Evolutionary conservation across 345 rosid species (phyloP).

Genomic region (Gossypium thurberi): DNA sequence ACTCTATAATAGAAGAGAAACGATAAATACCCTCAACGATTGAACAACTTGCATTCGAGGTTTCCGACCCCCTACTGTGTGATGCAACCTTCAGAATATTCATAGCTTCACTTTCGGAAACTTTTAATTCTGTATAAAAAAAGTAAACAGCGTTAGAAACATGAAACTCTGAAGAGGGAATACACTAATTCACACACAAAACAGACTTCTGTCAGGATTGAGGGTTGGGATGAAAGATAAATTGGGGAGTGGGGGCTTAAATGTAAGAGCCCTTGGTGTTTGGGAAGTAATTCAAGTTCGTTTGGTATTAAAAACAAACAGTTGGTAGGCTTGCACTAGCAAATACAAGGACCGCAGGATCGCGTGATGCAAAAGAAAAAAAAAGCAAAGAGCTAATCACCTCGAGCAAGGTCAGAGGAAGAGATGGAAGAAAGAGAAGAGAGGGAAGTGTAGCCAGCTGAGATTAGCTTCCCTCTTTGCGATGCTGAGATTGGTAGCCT

Average conservation of each 20-base stretch:
- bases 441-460: slow-evolving; percentile 57
- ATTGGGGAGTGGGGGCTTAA: not conserved
- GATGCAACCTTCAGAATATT: slow-evolving; percentile 47
- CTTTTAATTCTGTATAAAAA: slow-evolving; percentile 34
- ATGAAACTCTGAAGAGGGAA: not conserved
- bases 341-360: not conserved
- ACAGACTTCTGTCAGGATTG: not conserved
- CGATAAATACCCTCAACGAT: slow-evolving; percentile 39
- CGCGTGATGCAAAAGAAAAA: not conserved
- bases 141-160: not conserved
- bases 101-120: slow-evolving; percentile 55
- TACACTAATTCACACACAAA: not conserved
- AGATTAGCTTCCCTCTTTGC: slow-evolving; percentile 60
- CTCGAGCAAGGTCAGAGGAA: slow-evolving; percentile 51
- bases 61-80: slow-evolving; percentile 13
- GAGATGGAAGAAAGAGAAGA: slow-evolving; percentile 16
- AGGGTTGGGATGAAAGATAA: not conserved
- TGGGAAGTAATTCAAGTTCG: not conserved
- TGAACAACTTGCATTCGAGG: slow-evolving; percentile 22
- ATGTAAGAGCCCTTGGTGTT: not conserved
- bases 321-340: slow-evolving; percentile 9
- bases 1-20: not conserved
- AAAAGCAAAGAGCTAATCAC: slow-evolving; percentile 17
- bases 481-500: slow-evolving; percentile 14
- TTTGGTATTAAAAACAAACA: slow-evolving; percentile 24